Evolutionary conservation across 768 basidiomycete genomes (phyloP), one percentile per base, ranked within the genome.

Genomic region (Tricholoma hemisulphureum): DNA sequence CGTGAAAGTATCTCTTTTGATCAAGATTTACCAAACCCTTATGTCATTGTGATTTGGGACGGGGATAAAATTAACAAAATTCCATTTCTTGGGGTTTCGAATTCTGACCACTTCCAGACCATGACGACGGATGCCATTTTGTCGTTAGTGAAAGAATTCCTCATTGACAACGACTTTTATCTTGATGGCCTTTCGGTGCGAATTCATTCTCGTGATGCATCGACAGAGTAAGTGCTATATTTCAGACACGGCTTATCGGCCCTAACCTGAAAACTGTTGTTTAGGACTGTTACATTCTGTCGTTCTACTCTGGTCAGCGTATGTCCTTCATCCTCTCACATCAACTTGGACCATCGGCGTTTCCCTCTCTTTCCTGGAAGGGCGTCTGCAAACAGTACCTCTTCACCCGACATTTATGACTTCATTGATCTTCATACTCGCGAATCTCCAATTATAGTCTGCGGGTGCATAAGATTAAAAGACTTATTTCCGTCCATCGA

Each of bases 381-480:
- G 18, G n/a, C 6, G 37, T 8, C 3, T n/a, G 7, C 37, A n/a
- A 39, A 39, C 16, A 39, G n/a, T 18, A 6, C n/a, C 18, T 2
- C 37, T 39, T 39, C 37, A 14, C 37, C 8, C 13, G 18, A 39
- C n/a, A 18, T 3, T 39, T 39, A n/a, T n/a, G 37, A 39, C 43
- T 65, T 26, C 62, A 50, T 71, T 41, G 69, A 71, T 50, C 53
- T 71, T 1, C 69, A 71, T 45, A 71, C 69, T 2, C 58, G 66
- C 1, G 41, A 60, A 1, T 51, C 50, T 3, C 68, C 68, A 1
- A 62, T 71, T 16, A 34, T 64, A n/a, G 65, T 67, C 0, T 69
- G 68, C 48, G 57, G 62, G 8, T 69, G 68, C 54, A 63, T 63
- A 3, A 57, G 58, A 18, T 53, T 69, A 28, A 51, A 49, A 41